Base-by-base conservation (phyloP, 2,329 filamentous ascomycete genomes). In the Paracorniculantispora psalliotae region DNA sequence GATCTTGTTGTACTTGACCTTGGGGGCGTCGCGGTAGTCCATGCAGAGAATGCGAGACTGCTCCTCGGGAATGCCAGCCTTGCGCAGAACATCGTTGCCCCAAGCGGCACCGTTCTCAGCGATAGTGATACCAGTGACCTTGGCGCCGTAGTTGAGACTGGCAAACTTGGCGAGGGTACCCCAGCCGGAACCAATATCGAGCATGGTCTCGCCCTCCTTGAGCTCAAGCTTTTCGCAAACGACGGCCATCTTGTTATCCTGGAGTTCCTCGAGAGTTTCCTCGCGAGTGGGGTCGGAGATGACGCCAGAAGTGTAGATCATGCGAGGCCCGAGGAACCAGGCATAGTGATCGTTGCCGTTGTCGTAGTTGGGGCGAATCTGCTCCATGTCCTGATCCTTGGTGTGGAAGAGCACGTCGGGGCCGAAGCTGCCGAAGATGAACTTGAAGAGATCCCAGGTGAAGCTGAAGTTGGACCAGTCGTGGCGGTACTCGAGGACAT, bases 181-280 rank as follows among this genome's bases (percentile, higher is more conserved):
- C 94, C 94, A 99, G 67, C 94, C 94, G 73, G 93, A 97, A 71
- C 94, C 94, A 70, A 99, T 96, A 70, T 97, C 94, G 61, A 97
- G 88, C 76, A 97, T 78, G 57, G 76, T 83, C 73, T 97, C 92
- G 67, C 88, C 91, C 65, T 86, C 77, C 78, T 94, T 82, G 61
- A 97, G 81, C 49, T 81, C 88, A 66, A 97, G 92, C 84, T 97
- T 97, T 77, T 97, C 92, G 75, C 93, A 97, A 53, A 99, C 93
- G 67, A 96, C 81, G 65, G 89, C 88, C 68, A 97, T 80, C 79
- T 99, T 97, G 84, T 97, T 97, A 76, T 97, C 93, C 80, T 97
- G 94, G 48, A 97, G 84, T 77, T 97, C 83, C 78, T 99, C 94
- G 26, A 99, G 88, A 35, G 86, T 85, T 79, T 97, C 94, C 77